Conservation (phyloP, 148 eudicot species). For the Nyssa sinensis region DNA sequence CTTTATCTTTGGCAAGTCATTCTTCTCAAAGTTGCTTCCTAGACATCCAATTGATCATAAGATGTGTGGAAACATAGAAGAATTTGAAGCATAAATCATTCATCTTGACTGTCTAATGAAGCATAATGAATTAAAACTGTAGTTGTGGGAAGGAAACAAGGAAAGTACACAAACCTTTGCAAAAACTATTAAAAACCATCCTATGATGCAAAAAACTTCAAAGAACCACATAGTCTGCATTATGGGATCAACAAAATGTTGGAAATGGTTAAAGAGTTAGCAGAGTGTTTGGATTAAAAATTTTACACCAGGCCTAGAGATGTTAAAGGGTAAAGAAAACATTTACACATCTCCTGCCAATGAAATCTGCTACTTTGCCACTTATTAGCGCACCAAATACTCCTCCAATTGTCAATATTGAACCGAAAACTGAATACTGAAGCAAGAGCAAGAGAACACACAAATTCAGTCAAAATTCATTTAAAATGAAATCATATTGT, state of each 20-base stretch:
- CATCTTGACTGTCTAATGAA: not conserved
- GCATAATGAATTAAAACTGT: not conserved
- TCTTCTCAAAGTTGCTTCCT: too few species aligned
- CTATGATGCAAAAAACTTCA: slow-evolving; percentile 30
- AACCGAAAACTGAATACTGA: slow-evolving; percentile 18
- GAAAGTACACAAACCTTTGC: slow-evolving; percentile 37
- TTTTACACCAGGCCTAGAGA: not conserved
- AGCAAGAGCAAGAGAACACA: not conserved
- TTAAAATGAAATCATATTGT: too few species aligned
- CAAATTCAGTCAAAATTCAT: too few species aligned
- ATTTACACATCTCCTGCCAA: slow-evolving; percentile 50
- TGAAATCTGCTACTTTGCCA: slow-evolving; percentile 43
- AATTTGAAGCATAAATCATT: not conserved
- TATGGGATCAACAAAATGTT: slow-evolving; percentile 8
- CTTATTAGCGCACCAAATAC: slow-evolving; percentile 45
- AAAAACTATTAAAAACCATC: slow-evolving; percentile 42
- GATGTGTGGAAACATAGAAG: not conserved
- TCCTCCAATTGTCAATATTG: slow-evolving; percentile 42
- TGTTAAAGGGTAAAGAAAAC: not conserved
- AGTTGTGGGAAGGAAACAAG: not conserved
- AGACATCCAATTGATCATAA: not conserved
- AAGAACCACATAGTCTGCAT: slow-evolving; percentile 50
- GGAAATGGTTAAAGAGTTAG: not conserved
- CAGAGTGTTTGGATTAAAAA: not conserved
- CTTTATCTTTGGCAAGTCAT: too few species aligned